Percentiles rank a stretch among this genome's conserved stretches.
phyloP scores from a whole-genome alignment of 139 green algal genomes.

The Chlorella sp. region DNA sequence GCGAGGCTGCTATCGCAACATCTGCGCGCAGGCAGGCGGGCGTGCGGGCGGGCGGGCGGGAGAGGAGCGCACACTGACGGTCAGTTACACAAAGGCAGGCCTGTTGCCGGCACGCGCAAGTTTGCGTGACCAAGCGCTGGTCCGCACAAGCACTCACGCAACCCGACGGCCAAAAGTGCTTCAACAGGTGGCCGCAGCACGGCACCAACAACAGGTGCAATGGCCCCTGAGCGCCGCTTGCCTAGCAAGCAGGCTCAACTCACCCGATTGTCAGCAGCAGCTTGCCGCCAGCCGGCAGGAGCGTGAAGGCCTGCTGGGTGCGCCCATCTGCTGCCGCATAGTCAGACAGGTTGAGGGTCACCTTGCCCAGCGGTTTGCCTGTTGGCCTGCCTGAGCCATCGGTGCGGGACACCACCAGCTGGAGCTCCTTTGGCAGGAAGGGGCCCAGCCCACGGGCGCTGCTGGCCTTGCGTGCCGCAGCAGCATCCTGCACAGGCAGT shows the following conservation, averaged over 20 bases:
- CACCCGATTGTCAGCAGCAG: constrained; percentile 35
- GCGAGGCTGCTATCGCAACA: not conserved
- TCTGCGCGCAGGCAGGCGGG: not conserved
- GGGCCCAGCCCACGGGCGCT: not conserved
- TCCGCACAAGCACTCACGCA: not conserved
- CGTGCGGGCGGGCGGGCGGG: too few species aligned
- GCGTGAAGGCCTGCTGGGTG: constrained; percentile 1
- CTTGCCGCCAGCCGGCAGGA: not conserved
- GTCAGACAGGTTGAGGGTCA: constrained; percentile 24
- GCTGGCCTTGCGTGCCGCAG: not conserved
- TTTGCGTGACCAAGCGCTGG: not conserved
- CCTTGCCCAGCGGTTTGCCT: not conserved
- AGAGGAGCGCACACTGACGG: too few species aligned
- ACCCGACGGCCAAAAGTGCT: not conserved
- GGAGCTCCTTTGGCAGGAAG: constrained; percentile 20
- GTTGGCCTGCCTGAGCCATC: not conserved
- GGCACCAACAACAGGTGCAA: too few species aligned
- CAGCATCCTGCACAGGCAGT: constrained; percentile 8
- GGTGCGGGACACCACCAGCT: not conserved
- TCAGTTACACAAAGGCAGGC: too few species aligned
- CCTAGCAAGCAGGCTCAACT: not conserved
- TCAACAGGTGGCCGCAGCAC: too few species aligned
- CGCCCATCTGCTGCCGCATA: not conserved
- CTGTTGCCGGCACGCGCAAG: not conserved
- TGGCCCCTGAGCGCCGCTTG: too few species aligned